A percentile compares a stretch with the other conserved stretches of the same genome.
Conservation (phyloP, 345 rosid species). For the Pugionium cornutum region DNA sequence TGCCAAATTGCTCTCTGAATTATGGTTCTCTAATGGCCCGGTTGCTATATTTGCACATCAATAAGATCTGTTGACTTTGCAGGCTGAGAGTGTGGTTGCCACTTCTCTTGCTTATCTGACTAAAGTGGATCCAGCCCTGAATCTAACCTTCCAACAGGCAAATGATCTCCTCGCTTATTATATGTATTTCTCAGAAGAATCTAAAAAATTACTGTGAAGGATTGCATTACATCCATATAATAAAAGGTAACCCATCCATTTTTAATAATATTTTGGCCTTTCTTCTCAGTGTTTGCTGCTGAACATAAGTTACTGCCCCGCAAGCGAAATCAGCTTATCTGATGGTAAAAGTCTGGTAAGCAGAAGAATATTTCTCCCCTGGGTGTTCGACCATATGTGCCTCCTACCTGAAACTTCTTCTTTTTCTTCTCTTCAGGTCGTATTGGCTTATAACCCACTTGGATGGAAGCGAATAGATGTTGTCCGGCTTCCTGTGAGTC, state of each 20-base stretch:
- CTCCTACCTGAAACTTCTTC: constrained; percentile 23
- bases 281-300: constrained; percentile 80
- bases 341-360: constrained; percentile 75
- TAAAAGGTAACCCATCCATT: neutral
- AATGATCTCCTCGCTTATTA: constrained; percentile 30
- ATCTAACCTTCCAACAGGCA: constrained; percentile 74
- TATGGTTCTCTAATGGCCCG: constrained; percentile 20
- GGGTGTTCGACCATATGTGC: constrained; percentile 9
- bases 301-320: constrained; percentile 91
- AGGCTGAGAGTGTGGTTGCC: constrained; percentile 87
- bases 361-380: constrained; percentile 17
- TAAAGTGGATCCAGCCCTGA: constrained; percentile 46
- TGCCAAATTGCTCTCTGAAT: neutral
- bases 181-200: constrained; percentile 7
- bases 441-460: constrained; percentile 85
- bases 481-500: constrained; percentile 83
- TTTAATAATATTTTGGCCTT: constrained; percentile 17
- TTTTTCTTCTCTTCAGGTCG: constrained; percentile 50
- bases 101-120: constrained; percentile 73
- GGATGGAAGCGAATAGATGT: constrained; percentile 94
- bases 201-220: constrained; percentile 9
- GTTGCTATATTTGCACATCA: constrained; percentile 8
- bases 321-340: constrained; percentile 66
- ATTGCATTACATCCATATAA: neutral
- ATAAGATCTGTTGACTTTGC: constrained; percentile 34